phyloP scores from a whole-genome alignment of 2,329 filamentous ascomycete genomes.

The Chlorencoelia australis region DNA sequence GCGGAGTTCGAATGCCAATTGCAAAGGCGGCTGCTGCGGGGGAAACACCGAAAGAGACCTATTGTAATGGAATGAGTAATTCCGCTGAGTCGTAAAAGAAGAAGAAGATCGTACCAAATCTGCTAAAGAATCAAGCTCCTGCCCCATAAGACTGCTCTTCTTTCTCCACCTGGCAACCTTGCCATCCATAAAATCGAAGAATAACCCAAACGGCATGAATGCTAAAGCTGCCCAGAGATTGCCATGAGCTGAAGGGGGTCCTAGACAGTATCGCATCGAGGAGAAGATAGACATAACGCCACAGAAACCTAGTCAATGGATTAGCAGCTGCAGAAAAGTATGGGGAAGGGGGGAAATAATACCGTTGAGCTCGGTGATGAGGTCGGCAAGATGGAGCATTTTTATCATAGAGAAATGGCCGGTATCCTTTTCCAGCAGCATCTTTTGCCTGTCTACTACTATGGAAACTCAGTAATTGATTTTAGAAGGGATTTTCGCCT shows the following conservation, averaged over 20 bases:
- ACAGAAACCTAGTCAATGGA: constrained; percentile 53
- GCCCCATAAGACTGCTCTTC: constrained; percentile 96
- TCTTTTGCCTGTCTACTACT: constrained; percentile 59
- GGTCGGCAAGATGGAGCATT: constrained; percentile 68
- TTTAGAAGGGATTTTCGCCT: background rate
- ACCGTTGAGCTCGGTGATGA: constrained; percentile 79
- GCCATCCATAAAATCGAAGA: constrained; percentile 98
- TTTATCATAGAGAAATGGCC: constrained; percentile 64
- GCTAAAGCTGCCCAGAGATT: constrained; percentile 75
- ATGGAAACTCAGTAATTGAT: background rate
- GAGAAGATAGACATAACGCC: constrained; percentile 94
- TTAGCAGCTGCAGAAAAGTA: background rate
- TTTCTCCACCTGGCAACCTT: constrained; percentile 92
- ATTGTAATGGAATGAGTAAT: constrained; percentile 1
- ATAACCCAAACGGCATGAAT: constrained; percentile 85
- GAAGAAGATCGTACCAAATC: constrained; percentile 57
- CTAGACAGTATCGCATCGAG: constrained; percentile 85
- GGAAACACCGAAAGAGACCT: constrained; percentile 94
- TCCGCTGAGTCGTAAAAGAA: background rate
- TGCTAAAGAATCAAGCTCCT: constrained; percentile 91
- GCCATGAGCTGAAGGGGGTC: constrained; percentile 50
- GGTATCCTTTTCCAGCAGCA: constrained; percentile 56
- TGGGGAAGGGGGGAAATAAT: constrained; percentile 15
- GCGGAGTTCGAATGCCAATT: constrained; percentile 71
- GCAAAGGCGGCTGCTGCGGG: constrained; percentile 82